A percentile compares a stretch with the other conserved stretches of the same genome.
Evolutionary conservation across 2,329 filamentous ascomycete species (phyloP).

Genomic region (Alternaria tenuissima): DNA sequence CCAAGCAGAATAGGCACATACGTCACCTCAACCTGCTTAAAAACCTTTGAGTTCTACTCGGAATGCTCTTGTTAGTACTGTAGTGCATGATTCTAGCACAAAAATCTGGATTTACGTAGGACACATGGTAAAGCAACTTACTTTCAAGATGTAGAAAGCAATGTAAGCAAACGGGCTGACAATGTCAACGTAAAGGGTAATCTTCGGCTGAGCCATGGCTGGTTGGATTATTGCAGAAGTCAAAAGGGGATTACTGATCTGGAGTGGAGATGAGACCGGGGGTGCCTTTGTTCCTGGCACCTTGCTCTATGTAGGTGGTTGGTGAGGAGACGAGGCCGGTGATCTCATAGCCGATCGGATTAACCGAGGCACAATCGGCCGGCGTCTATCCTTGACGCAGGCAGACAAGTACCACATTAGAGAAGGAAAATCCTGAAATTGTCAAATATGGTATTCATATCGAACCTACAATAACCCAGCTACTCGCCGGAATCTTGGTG

Average conservation of each 20-base stretch:
- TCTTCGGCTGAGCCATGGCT: slow-evolving; percentile 57
- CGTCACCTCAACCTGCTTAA: slow-evolving; percentile 62
- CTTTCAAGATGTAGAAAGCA: slow-evolving; percentile 64
- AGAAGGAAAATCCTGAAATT: not conserved
- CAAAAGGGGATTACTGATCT: not conserved
- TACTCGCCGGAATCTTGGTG: not conserved
- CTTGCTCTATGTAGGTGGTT: not conserved
- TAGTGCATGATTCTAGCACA: not conserved
- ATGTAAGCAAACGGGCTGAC: slow-evolving; percentile 69
- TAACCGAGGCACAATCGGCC: slow-evolving; percentile 8
- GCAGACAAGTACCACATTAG: not conserved
- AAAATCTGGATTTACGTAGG: not conserved
- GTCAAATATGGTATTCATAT: not conserved
- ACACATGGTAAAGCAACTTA: slow-evolving; percentile 42
- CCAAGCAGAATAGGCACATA: slow-evolving; percentile 68
- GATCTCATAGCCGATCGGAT: slow-evolving; percentile 1
- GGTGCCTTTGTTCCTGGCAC: not conserved
- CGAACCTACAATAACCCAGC: not conserved
- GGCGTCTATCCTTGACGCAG: not conserved
- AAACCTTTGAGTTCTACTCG: slow-evolving; percentile 62
- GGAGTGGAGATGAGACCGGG: not conserved
- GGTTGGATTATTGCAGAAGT: not conserved
- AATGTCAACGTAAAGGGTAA: slow-evolving; percentile 67
- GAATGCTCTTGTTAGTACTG: not conserved
- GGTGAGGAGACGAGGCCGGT: not conserved